Conservation (phyloP, 495 filamentous ascomycete genomes). For the Podospora pseudoanserina region DNA sequence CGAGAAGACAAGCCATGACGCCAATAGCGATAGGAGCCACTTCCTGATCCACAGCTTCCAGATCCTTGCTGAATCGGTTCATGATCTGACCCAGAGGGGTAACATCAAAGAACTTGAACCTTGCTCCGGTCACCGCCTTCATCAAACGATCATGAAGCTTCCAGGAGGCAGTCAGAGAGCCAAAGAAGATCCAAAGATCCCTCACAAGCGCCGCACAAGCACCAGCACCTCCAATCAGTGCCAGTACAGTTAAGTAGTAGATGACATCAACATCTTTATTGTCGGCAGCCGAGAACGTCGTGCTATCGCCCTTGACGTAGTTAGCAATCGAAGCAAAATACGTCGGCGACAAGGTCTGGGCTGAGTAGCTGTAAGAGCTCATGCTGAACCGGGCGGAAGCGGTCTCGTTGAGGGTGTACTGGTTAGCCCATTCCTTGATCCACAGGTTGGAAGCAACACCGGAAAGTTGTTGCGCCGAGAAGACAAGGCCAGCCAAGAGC, state of each 20-base stretch:
- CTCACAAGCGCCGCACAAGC: slow-evolving; percentile 70
- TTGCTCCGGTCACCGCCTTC: slow-evolving; percentile 75
- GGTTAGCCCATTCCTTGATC: slow-evolving; percentile 83
- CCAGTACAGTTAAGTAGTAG: slow-evolving; percentile 85
- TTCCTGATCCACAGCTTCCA: slow-evolving; percentile 94
- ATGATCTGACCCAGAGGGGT: slow-evolving; percentile 96
- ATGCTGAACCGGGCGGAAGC: slow-evolving; percentile 30
- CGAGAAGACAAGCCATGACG: slow-evolving; percentile 52
- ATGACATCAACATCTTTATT: slow-evolving; percentile 63
- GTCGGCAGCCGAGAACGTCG: slow-evolving; percentile 11
- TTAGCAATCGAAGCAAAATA: slow-evolving; percentile 37
- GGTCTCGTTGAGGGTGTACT: slow-evolving; percentile 42
- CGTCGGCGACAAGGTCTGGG: slow-evolving; percentile 29
- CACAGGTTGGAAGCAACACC: slow-evolving; percentile 85
- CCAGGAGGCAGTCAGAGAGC: slow-evolving; percentile 83
- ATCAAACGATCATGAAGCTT: slow-evolving; percentile 79
- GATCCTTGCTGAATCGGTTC: slow-evolving; percentile 97
- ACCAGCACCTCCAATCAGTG: slow-evolving; percentile 68
- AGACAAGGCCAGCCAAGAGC: slow-evolving; percentile 67
- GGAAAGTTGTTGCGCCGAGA: slow-evolving; percentile 75
- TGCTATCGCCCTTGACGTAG: slow-evolving; percentile 30
- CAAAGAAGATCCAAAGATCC: slow-evolving; percentile 87
- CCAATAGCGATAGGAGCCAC: slow-evolving; percentile 82
- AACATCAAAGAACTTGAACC: slow-evolving; percentile 96
- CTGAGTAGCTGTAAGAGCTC: slow-evolving; percentile 35